phyloP scores from a whole-genome alignment of 2,329 filamentous ascomycete species.

The Ramularia collo-cygni region DNA sequence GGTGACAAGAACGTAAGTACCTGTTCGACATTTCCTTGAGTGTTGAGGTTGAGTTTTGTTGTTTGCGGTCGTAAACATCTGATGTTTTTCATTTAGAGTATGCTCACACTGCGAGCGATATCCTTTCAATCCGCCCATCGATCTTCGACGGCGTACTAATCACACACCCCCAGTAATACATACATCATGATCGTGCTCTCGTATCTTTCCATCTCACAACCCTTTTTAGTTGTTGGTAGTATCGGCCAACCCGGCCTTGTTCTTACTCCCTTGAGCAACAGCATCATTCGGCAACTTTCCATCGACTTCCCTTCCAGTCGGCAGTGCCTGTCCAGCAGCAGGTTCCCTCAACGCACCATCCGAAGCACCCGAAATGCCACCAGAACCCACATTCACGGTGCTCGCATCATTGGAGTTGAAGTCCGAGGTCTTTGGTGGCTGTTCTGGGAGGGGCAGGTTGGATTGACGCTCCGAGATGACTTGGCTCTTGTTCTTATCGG shows the following conservation, averaged over 20 bases:
- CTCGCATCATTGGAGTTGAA: conserved; percentile 65
- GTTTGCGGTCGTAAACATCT: too few species aligned
- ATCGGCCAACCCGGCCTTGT: conserved; percentile 34
- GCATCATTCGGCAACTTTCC: conserved; percentile 55
- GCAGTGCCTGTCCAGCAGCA: conserved; percentile 50
- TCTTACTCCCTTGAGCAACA: conserved; percentile 41
- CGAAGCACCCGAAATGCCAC: conserved; percentile 37
- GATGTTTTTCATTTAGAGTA: too few species aligned
- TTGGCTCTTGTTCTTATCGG: conserved; percentile 47
- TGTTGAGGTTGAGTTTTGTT: too few species aligned
- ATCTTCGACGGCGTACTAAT: too few species aligned
- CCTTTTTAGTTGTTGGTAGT: conserved; percentile 39
- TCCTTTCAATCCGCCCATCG: too few species aligned
- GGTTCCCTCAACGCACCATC: conserved; percentile 40
- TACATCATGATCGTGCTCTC: neutral
- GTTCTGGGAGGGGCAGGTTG: conserved; percentile 72
- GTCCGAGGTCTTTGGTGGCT: conserved; percentile 69
- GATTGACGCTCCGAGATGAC: conserved; percentile 61
- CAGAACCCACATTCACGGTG: conserved; percentile 64
- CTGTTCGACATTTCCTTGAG: too few species aligned
- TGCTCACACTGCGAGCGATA: too few species aligned
- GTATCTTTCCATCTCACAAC: neutral
- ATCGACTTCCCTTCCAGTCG: conserved; percentile 57
- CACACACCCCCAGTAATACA: too few species aligned
- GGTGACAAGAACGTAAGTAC: too few species aligned